Evolutionary conservation across 177 flowering plant genomes (phyloP), one percentile per base, ranked within the genome.

Genomic region (Vitis hybrid): DNA sequence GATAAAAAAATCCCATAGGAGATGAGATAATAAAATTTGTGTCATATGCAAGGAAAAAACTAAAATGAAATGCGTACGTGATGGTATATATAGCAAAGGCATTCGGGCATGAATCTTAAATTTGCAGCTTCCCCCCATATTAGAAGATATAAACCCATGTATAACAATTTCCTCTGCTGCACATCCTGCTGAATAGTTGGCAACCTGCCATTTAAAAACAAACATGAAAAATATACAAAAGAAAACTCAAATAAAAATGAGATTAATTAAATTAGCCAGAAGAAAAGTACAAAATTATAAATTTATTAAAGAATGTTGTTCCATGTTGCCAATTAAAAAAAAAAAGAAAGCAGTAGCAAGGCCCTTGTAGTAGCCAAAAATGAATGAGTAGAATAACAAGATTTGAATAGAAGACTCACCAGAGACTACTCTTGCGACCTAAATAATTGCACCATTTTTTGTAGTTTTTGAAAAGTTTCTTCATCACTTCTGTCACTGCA

Each of bases 91-190:
- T 94, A 94, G 83, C 98, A 94, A 58, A 94, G 97, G 79, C 98
- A 94, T 69, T 94, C 98, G n/a, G 98, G 98, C 98, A 94, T 91
- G 85, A 92, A 92, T 82, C 97, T 83, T 72, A 94, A 76, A 75
- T 94, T 94, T 69, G 98, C 97, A 74, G 97, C 97, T 75, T 94
- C 97, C 14, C 98, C 98, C 98, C 98, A 94, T 56, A 94, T 94
- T 67, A 94, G 93, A 77, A 94, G 92, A 83, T 91, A 92, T 3
- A 94, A 79, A 17, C 96, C 93, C 97, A 92, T 94, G 75, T 92
- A 94, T 52, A 94, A 82, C 56, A 94, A 68, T 73, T 92, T 89
- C n/a, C 97, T 82, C 75, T 94, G 98, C 72, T 92, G 98, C 75
- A 94, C 94, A 77, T 94, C 97, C 77, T 94, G 97, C 58, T 92